Conservation (phyloP, 202 grass and related monocot genomes). For the Panicum hallii region DNA sequence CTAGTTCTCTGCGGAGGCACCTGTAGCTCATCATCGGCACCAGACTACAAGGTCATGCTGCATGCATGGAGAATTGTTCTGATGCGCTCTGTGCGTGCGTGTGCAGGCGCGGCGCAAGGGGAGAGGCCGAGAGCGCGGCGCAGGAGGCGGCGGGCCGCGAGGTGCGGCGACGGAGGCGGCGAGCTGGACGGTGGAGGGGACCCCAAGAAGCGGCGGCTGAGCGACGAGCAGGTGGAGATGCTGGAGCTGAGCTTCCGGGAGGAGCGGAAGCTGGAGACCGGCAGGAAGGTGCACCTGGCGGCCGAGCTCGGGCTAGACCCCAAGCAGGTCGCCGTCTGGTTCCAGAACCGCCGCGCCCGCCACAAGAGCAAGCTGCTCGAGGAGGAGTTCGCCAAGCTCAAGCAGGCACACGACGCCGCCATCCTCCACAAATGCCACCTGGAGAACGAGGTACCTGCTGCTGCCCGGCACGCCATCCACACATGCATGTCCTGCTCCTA, state of each 20-base stretch:
- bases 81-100: neutral
- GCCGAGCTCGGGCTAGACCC: conserved; percentile 67
- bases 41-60: no score
- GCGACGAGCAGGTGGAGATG: conserved; percentile 61
- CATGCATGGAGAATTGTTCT: neutral
- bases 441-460: conserved; percentile 59
- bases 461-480: no score
- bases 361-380: conserved; percentile 74
- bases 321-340: conserved; percentile 75
- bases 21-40: neutral
- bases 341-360: conserved; percentile 75
- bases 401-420: conserved; percentile 53
- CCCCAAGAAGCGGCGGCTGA: conserved; percentile 64
- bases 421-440: conserved; percentile 73
- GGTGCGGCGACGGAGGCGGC: conserved; percentile 13
- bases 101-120: conserved; percentile 36
- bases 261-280: conserved; percentile 75
- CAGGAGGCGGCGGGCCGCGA: conserved; percentile 47
- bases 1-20: neutral
- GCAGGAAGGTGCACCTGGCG: conserved; percentile 69
- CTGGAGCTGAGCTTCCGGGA: conserved; percentile 68
- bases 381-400: conserved; percentile 65
- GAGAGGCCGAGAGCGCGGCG: conserved; percentile 53
- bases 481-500: neutral
- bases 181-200: conserved; percentile 45